Evolutionary conservation across 1,139 yeast genomes (phyloP), one percentile per base, ranked within the genome.

Genomic region (Saccharomyces hybrid): DNA sequence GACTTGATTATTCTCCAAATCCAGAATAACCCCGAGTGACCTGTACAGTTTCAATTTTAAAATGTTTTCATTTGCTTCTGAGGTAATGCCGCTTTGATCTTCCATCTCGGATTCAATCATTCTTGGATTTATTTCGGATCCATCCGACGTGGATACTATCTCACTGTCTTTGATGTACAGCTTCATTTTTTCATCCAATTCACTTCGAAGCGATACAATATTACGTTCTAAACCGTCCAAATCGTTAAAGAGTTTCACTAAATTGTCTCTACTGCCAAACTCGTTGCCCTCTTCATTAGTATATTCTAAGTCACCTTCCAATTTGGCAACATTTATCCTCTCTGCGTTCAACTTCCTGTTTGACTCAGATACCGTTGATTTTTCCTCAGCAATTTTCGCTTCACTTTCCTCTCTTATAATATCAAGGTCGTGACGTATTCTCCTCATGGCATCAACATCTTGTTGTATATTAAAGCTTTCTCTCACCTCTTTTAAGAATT

Each of bases 1-100:
- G 3, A 63, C 64, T 47, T 67, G 70, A 38, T 56, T 55, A 34
- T 63, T 59, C 13, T 59, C 63, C 13, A 58, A 57, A 49, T 68
- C 70, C 2, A 67, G 52, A 14, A 61, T 55, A 4, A 68, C 60
- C 1, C 69, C 71, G 51, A 68, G 46, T 2, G 69, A 63, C 49
- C 69, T 63, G 54, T 61, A 68, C 9, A 68, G 56, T 49, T 65
- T 66, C 27, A 68, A 49, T 52, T 67, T 65, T 32, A 66, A 53
- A 23, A 65, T 54, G 50, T 62, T 62, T 2, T 65, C 61, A 47
- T 56, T 61, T 26, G 57, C 60, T 7, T 53, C 57, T 8, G 65
- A 63, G 23, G 20, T 38, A 11, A 38, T 20, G 20, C 20, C 20
- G 20, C 23, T 38, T 38, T 38, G 42, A 38, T 38, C 42, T 52